phyloP scores from a whole-genome alignment of 2,329 filamentous ascomycete species.

The Aphanoascus verrucosus region DNA sequence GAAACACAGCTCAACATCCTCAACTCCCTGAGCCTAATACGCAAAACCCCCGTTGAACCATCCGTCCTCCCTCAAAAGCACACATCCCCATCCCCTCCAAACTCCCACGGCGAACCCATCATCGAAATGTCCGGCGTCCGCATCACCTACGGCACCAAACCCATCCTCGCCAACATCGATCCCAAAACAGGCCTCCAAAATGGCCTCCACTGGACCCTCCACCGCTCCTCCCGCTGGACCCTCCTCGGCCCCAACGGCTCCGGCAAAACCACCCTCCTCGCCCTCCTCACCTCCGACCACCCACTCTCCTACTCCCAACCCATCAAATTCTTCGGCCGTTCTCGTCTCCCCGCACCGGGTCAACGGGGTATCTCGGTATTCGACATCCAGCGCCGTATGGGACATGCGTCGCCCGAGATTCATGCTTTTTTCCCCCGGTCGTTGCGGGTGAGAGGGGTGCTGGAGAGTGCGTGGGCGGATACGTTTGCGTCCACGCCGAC shows the following conservation, averaged over 20 bases:
- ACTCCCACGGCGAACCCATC: slow-evolving; percentile 56
- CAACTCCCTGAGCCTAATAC: slow-evolving; percentile 10
- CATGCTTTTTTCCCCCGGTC: slow-evolving; percentile 81
- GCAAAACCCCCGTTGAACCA: background rate
- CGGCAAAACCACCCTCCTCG: slow-evolving; percentile 89
- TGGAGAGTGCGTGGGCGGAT: slow-evolving; percentile 84
- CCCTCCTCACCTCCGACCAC: slow-evolving; percentile 88
- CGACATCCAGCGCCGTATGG: slow-evolving; percentile 80
- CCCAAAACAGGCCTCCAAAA: slow-evolving; percentile 27
- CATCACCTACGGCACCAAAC: slow-evolving; percentile 67
- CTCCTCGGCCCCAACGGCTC: slow-evolving; percentile 89
- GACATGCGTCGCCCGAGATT: slow-evolving; percentile 87
- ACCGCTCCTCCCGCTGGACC: slow-evolving; percentile 76
- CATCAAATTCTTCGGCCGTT: slow-evolving; percentile 72
- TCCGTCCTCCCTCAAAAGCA: background rate
- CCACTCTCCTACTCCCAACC: slow-evolving; percentile 87
- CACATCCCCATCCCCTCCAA: too few species aligned
- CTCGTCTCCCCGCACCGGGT: slow-evolving; percentile 63
- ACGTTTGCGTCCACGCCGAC: slow-evolving; percentile 69
- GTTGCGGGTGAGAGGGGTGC: slow-evolving; percentile 58
- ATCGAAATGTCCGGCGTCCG: slow-evolving; percentile 80
- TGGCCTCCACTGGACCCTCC: slow-evolving; percentile 74
- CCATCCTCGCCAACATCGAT: slow-evolving; percentile 60
- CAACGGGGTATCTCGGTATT: slow-evolving; percentile 73
- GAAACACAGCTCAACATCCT: slow-evolving; percentile 13